Percentiles rank a stretch among this genome's conserved stretches.
These are phyloP conservation scores for Earliella scabrosa DNA, from an alignment of 1,284 basidiomycete species.

Conservation along the genomic window DNA sequence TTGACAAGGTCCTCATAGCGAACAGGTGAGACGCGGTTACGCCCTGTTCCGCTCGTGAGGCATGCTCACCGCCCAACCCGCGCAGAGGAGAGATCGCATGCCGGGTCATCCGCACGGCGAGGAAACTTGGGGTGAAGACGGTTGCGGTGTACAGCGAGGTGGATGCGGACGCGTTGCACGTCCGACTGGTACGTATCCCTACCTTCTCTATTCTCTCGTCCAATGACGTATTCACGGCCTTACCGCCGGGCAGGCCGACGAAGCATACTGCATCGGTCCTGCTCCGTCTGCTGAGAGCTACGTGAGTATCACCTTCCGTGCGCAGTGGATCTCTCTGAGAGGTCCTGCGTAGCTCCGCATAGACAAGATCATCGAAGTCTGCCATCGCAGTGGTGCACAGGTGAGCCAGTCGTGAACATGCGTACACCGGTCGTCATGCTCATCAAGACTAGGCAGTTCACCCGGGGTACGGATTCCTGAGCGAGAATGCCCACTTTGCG, in stretches of 20 bases:
- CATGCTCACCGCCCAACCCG: not conserved
- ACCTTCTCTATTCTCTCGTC: not conserved
- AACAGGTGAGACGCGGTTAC: constrained; percentile 58
- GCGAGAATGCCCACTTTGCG: constrained; percentile 92
- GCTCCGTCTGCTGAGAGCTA: constrained; percentile 90
- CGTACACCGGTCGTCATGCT: not conserved
- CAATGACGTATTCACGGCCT: not conserved
- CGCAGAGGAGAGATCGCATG: constrained; percentile 92
- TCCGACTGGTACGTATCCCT: constrained; percentile 64
- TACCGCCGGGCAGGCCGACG: constrained; percentile 75
- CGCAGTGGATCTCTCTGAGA: not conserved
- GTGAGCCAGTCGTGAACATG: constrained; percentile 40
- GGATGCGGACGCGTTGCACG: constrained; percentile 81
- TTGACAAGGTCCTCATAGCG: constrained; percentile 86
- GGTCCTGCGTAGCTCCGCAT: constrained; percentile 66
- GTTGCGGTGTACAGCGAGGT: constrained; percentile 92
- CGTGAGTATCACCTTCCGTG: constrained; percentile 48
- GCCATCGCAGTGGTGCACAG: constrained; percentile 81
- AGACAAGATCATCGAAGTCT: constrained; percentile 89
- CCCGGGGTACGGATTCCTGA: constrained; percentile 89
- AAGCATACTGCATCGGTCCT: constrained; percentile 93
- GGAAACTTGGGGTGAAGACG: constrained; percentile 85
- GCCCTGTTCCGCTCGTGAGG: not conserved
- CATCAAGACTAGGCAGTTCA: constrained; percentile 65
- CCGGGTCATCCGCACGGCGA: constrained; percentile 90